Evolutionary conservation across 177 flowering plant genomes (phyloP), one percentile per base, ranked within the genome.

Genomic region (Vitis hybrid): DNA sequence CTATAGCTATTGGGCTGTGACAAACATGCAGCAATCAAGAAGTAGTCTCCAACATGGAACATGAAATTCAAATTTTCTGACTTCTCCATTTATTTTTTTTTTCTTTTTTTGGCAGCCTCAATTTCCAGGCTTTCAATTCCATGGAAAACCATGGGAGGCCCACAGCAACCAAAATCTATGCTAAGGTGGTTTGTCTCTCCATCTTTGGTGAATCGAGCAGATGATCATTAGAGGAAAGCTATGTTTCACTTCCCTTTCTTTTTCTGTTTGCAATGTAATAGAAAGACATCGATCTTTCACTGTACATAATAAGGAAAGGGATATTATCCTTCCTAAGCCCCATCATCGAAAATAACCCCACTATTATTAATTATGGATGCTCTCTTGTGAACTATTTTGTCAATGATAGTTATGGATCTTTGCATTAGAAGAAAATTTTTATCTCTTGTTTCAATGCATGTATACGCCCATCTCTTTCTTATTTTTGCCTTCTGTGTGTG

Each of bases 111-210:
- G 79, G 69, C 85, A 76, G 80, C 72, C 73, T 52, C 85, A 79
- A 9, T 72, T 82, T 40, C 57, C 56, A 62, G 85, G 71, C 55
- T 46, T 75, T 69, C 82, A 74, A 54, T 64, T 69, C 75, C 68
- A 72, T 32, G 65, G 67, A 74, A 80, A 78, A 68, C 61, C 77
- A 66, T 82, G 84, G 83, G 77, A 82, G 27, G 67, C 64, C 58
- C 63, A 67, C 66, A 72, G 70, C 74, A 74, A 51, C 60, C 72
- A 68, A 30, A 61, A 65, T 74, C 62, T 74, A 7, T 59, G 27
- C 57, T 60, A 46, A 64, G 27, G 8, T 16, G 58, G 8, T 35
- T 9, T 68, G 50, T 67, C 59, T 49, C 72, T 13, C 27, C 30
- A 3, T 57, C 68, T 55, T 21, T 62, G 50, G 16, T 27, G 56